Base-by-base conservation (phyloP, 2,329 filamentous ascomycete genomes). In the Hymenoscyphus scutula region DNA sequence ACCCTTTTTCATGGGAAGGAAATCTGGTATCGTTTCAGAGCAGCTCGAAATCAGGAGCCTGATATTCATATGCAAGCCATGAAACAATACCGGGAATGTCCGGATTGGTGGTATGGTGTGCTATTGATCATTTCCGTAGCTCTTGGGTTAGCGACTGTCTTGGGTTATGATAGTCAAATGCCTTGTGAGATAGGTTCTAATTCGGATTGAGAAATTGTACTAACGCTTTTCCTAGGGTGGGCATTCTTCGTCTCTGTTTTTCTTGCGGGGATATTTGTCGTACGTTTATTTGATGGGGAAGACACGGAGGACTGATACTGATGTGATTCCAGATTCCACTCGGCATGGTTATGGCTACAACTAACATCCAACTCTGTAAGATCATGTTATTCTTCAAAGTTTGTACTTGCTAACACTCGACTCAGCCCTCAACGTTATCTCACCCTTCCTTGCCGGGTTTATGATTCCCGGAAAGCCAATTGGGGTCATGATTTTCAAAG, bases 401-500 rank as follows among this genome's bases (percentile, higher is more conserved):
- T 19, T 13, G 19, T 11, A 25, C 11, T 25, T 25, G 11, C 45
- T 51, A 23, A 51, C 25, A 51, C n/a, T 56, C 15, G 17, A 27
- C 13, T 5, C 34, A 62, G 86, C 86, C 3, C 79, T 91, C 37
- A 92, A 92, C 68, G 87, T 91, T 25, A 75, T 91, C 62, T 89
- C 87, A 17, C 87, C 90, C 71, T 89, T 88, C 69, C 82, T 91
- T 63, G 83, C 88, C 65, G 89, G 89, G 8, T 91, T 90, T 74
- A 88, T 91, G 80, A 82, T 89, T 58, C 68, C 68, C 10, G 89
- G 89, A 29, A 82, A 81, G 3, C 88, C 89, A 1, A 80, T 91
- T 67, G 87, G 87, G 56, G 88, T 90, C 82, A 91, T 91, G 88
- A 82, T 90, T 77, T 90, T 91, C 78, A 90, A 90, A 75, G 89